Percentiles rank a stretch among this genome's conserved stretches.
Evolutionary conservation across 139 green algal species (phyloP).

Genomic region (Volvox reticuliferus): DNA sequence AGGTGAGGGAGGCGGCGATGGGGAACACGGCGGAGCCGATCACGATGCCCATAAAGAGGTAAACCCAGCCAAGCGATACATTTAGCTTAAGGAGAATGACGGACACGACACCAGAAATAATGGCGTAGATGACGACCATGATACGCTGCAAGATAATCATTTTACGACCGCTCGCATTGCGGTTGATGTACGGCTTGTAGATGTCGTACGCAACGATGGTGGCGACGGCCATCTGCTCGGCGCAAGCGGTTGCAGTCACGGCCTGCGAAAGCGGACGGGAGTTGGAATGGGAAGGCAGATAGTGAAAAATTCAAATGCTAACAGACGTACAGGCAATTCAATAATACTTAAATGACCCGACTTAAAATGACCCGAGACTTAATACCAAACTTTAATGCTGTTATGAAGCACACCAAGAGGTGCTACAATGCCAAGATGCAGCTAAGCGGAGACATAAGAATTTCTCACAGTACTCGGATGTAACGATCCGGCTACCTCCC

Average conservation of each 20-base stretch:
- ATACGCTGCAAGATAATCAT: slow-evolving; percentile 69
- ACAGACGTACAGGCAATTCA: no score
- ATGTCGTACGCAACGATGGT: slow-evolving; percentile 89
- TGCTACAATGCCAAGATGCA: no score
- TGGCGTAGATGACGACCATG: slow-evolving; percentile 68
- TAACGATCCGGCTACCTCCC: no score
- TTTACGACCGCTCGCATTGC: slow-evolving; percentile 79
- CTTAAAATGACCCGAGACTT: no score
- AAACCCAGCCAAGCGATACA: slow-evolving; percentile 87
- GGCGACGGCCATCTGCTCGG: slow-evolving; percentile 92
- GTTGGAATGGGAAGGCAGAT: no score
- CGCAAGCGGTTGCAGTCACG: slow-evolving; percentile 88
- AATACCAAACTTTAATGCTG: no score
- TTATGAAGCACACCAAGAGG: no score
- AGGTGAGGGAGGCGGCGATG: slow-evolving; percentile 51
- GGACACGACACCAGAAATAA: slow-evolving; percentile 85
- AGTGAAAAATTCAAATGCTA: no score
- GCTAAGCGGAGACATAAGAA: no score
- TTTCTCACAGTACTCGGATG: no score
- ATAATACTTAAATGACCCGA: no score
- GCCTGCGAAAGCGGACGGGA: slow-evolving; percentile 42
- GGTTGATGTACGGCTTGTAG: slow-evolving; percentile 82
- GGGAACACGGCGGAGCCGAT: slow-evolving; percentile 91
- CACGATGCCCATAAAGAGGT: slow-evolving; percentile 84
- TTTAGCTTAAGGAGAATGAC: slow-evolving; percentile 87